phyloP scores from a whole-genome alignment of 768 basidiomycete genomes.

The Suillus hirtellus region DNA sequence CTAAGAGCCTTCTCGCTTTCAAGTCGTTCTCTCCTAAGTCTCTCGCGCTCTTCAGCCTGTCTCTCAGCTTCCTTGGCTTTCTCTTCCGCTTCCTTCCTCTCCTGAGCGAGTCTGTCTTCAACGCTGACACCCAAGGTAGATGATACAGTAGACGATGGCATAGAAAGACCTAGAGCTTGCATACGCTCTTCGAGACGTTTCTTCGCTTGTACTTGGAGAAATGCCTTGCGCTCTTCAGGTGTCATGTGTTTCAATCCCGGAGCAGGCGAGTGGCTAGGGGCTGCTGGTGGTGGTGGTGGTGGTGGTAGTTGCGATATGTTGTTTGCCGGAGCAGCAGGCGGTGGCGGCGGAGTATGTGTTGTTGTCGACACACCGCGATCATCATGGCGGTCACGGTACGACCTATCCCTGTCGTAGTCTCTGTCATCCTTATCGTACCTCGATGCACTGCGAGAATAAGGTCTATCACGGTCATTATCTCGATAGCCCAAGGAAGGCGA shows the following conservation, averaged over 20 bases:
- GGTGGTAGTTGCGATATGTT: slow-evolving; percentile 46
- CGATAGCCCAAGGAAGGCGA: slow-evolving; percentile 29
- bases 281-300: slow-evolving; percentile 33
- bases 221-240: slow-evolving; percentile 78
- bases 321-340: slow-evolving; percentile 44
- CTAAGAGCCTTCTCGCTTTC: slow-evolving; percentile 71
- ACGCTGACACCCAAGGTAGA: slow-evolving; percentile 74
- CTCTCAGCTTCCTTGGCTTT: slow-evolving; percentile 76
- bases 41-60: slow-evolving; percentile 79
- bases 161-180: slow-evolving; percentile 75
- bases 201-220: slow-evolving; percentile 76
- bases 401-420: slow-evolving; percentile 36
- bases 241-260: slow-evolving; percentile 77
- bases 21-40: slow-evolving; percentile 66
- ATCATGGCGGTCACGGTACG: slow-evolving; percentile 32
- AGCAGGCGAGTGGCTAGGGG: slow-evolving; percentile 57
- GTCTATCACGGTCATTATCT: slow-evolving; percentile 53
- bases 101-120: slow-evolving; percentile 80
- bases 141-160: slow-evolving; percentile 36
- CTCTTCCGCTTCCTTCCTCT: slow-evolving; percentile 90
- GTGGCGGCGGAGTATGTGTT: slow-evolving; percentile 46
- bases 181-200: slow-evolving; percentile 82
- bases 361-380: slow-evolving; percentile 35
- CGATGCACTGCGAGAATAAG: slow-evolving; percentile 48
- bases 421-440: slow-evolving; percentile 37